These are phyloP conservation scores for Fusarium xyrophilum DNA, from an alignment of 2,329 filamentous ascomycete genomes.

Conservation along the genomic window DNA sequence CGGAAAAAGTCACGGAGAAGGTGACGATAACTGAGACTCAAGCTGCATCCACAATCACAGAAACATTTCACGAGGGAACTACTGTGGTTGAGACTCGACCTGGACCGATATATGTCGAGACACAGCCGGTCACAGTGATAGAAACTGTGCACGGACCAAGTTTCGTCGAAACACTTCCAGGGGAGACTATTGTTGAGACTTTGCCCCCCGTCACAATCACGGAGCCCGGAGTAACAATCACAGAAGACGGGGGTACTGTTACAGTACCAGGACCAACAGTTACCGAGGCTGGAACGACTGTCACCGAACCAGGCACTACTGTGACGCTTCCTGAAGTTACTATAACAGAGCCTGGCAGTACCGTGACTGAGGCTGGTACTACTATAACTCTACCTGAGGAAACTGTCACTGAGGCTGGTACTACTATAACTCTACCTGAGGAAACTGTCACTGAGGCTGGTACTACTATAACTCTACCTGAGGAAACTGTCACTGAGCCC, in stretches of 20 bases:
- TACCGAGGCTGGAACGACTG: constrained; percentile 11
- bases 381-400: constrained; percentile 8
- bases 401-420: constrained; percentile 11
- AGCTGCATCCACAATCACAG: constrained; percentile 1
- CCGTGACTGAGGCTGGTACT: constrained; percentile 7
- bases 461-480: constrained; percentile 9
- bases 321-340: constrained; percentile 1
- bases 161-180: constrained; percentile 3
- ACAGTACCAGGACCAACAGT: constrained; percentile 12
- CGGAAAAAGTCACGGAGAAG: background rate
- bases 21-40: constrained; percentile 7
- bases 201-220: constrained; percentile 11
- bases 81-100: constrained; percentile 8
- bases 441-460: constrained; percentile 9
- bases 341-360: background rate
- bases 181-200: constrained; percentile 10
- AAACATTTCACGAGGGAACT: constrained; percentile 2
- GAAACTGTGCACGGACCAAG: constrained; percentile 5
- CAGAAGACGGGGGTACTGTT: constrained; percentile 9
- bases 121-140: constrained; percentile 1
- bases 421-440: constrained; percentile 7
- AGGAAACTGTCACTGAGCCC: constrained; percentile 3
- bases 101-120: background rate
- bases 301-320: constrained; percentile 15
- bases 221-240: constrained; percentile 15